Base-by-base conservation (phyloP, 257 asterid species). In the Coffea canephora region DNA sequence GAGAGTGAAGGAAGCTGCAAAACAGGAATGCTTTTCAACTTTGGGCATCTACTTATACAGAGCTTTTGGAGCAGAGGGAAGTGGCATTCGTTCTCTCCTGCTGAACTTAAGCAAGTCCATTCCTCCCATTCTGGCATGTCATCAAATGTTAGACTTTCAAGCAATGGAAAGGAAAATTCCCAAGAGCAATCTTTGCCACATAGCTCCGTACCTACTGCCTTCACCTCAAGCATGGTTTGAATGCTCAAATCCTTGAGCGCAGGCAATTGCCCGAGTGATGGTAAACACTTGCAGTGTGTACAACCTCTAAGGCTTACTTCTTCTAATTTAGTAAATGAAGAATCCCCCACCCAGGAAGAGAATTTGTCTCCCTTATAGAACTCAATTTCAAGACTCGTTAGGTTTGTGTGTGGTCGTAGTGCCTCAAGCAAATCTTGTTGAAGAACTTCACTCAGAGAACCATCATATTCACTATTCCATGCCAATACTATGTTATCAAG, bases 41-140 rank as follows among this genome's bases (percentile, higher is more conserved):
- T 79, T 48, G 86, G 81, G 54, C 86, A 79, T 36, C 61, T 25
- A 36, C 25, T 8, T 31, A 79, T 61, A 46, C 14, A 49, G 41
- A 83, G 80, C 36, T 64, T 39, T 21, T 59, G 68, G 16, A 83
- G 84, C 6, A 7, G 45, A 52, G 81, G 79, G 54, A 83, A 79
- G 6, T 39, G 73, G 46, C 73, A 43, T 69, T 19, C 50, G 5
- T 39, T 4, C 39, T 36, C 52, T 5, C 15, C 78, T 50, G 18
- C 69, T 0, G 48, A 19, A 34, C 43, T 67, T 23, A 48, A 45
- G 36, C 74, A 27, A 9, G 68, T 65, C 86, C 84, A 83, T 76
- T 27, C 78, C 45, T 79, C 79, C 84, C 86, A 83, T 23, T 79
- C 71, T 59, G 79, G 79, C 86, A 83, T 76, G 75, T 77, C 82